Percentiles rank a stretch among this genome's conserved stretches.
These are phyloP conservation scores for Fusarium sp. DNA, from an alignment of 2,329 filamentous ascomycete genomes.

Conservation along the genomic window DNA sequence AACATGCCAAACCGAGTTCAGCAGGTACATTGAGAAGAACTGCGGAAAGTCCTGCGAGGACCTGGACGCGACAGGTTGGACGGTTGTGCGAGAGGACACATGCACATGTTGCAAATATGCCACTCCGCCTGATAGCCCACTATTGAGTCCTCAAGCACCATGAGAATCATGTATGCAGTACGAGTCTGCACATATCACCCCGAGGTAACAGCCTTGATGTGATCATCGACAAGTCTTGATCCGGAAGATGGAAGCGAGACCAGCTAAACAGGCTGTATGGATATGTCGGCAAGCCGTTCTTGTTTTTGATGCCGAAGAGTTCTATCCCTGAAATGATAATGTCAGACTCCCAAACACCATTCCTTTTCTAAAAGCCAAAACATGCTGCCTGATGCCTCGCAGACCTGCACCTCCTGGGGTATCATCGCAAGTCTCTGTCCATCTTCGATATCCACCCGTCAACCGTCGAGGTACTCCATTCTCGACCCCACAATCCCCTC, in stretches of 20 bases:
- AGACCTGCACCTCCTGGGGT: constrained; percentile 14
- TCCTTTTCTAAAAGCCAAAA: constrained; percentile 20
- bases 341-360: constrained; percentile 26
- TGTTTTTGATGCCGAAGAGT: not conserved
- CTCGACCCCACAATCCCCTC: not conserved
- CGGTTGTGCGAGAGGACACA: not conserved
- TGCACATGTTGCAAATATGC: not conserved
- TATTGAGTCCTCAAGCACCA: not conserved
- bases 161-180: not conserved
- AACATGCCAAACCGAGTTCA: not conserved
- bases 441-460: not conserved
- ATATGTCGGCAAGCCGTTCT: not conserved
- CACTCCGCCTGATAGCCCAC: not conserved
- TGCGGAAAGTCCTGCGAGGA: not conserved
- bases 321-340: constrained; percentile 2
- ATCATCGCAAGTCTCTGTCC: constrained; percentile 15
- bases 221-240: not conserved
- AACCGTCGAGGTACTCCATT: not conserved
- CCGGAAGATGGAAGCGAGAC: not conserved
- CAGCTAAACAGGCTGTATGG: not conserved
- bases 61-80: not conserved
- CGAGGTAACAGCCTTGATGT: not conserved
- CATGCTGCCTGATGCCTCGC: not conserved
- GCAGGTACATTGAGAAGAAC: not conserved
- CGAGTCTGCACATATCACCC: not conserved